Percentiles rank a stretch among this genome's conserved stretches.
phyloP scores from a whole-genome alignment of 148 eudicot genomes.

The Pharnaceum exiguum region DNA sequence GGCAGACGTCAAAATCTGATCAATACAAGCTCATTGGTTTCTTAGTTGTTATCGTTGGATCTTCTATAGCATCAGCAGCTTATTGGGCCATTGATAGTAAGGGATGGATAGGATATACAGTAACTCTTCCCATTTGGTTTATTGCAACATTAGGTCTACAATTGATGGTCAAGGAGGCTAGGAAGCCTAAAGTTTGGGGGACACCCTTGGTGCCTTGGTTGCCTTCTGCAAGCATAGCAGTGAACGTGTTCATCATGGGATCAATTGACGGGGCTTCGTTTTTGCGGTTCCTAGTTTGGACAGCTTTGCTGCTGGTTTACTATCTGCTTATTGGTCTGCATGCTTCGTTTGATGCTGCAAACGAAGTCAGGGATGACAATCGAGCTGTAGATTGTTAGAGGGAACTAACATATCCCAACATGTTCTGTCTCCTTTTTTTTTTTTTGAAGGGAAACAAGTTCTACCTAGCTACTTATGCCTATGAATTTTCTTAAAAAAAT shows the following conservation, averaged over 20 bases:
- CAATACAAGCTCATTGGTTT: constrained; percentile 35
- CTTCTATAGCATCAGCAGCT: constrained; percentile 24
- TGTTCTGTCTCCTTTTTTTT: too few species aligned
- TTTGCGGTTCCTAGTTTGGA: constrained; percentile 47
- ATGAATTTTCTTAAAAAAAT: too few species aligned
- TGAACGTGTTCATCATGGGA: constrained; percentile 58
- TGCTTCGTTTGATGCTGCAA: constrained; percentile 58
- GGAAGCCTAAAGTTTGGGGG: constrained; percentile 58
- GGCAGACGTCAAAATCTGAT: constrained; percentile 22
- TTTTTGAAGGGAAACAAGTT: too few species aligned
- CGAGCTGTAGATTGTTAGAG: too few species aligned
- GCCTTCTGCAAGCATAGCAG: constrained; percentile 58
- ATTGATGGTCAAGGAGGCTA: constrained; percentile 43
- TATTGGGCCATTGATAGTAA: constrained; percentile 27
- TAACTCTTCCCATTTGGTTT: constrained; percentile 41
- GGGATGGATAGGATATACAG: constrained; percentile 39
- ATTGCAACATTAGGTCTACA: constrained; percentile 30
- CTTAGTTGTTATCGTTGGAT: constrained; percentile 27
- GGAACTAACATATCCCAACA: too few species aligned
- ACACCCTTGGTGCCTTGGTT: constrained; percentile 57
- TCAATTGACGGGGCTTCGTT: constrained; percentile 56
- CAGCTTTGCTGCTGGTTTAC: constrained; percentile 37
- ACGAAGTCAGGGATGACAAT: too few species aligned
- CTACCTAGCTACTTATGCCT: too few species aligned
- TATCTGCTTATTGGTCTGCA: constrained; percentile 62